These are phyloP conservation scores for Echium plantagineum DNA, from an alignment of 257 asterid genomes.

Conservation along the genomic window DNA sequence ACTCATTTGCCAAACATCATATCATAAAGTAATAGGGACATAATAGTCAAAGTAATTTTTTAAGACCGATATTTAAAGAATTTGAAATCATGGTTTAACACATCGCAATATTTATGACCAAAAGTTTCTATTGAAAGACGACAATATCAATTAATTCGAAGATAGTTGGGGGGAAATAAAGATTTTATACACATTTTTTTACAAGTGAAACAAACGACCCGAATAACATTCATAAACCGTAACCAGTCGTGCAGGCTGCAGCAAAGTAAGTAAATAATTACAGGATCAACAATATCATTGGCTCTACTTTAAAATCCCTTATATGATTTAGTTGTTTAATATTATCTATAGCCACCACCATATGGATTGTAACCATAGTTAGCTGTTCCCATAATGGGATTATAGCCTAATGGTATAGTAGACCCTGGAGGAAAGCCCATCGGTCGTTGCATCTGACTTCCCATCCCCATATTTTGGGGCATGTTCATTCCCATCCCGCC, in stretches of 20 bases:
- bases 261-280: conserved; percentile 2
- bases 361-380: conserved; percentile 60
- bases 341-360: conserved; percentile 72
- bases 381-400: conserved; percentile 57
- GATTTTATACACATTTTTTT: conserved; percentile 16
- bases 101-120: too few relatives aligned
- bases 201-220: not conserved
- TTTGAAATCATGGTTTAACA: too few relatives aligned
- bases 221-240: too few relatives aligned
- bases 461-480: conserved; percentile 15
- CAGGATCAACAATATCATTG: too few relatives aligned
- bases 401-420: conserved; percentile 47
- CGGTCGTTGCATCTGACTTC: conserved; percentile 12
- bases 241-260: too few relatives aligned
- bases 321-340: not conserved
- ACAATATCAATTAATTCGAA: not conserved
- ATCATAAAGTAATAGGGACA: too few relatives aligned
- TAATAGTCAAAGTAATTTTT: too few relatives aligned
- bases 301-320: too few relatives aligned
- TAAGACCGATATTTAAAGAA: too few relatives aligned
- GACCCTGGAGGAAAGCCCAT: conserved; percentile 45
- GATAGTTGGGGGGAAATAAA: conserved; percentile 23
- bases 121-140: too few relatives aligned
- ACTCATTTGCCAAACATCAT: too few relatives aligned
- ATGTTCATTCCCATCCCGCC: conserved; percentile 28